Conservation (phyloP, 2,329 filamentous ascomycete species). For the Neonectria neomacrospora region DNA sequence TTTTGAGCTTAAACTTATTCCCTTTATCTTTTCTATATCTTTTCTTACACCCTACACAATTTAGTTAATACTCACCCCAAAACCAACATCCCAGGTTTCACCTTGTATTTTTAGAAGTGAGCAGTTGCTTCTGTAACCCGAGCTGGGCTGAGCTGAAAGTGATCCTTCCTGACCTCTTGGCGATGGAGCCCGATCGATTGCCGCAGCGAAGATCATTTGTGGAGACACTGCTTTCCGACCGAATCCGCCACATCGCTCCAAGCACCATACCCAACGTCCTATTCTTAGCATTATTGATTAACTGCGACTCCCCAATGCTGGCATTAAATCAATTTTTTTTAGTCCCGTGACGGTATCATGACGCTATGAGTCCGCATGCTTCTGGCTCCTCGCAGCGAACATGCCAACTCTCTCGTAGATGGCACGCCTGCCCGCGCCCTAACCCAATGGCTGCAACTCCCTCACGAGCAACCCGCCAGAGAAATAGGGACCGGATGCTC, state of each 20-base stretch:
- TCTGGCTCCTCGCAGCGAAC: neutral
- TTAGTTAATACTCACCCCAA: no score
- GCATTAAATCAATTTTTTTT: neutral
- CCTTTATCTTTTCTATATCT: no score
- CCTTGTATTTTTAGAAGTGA: slow-evolving; percentile 17
- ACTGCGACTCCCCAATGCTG: neutral
- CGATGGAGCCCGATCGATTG: neutral
- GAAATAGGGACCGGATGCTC: no score
- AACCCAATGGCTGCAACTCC: no score
- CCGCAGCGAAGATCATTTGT: neutral
- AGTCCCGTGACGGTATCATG: neutral
- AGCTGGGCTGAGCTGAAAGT: slow-evolving; percentile 6
- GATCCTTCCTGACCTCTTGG: slow-evolving; percentile 1
- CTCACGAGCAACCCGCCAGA: no score
- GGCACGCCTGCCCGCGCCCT: no score
- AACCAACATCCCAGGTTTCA: no score
- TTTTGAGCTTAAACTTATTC: no score
- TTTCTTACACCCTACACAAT: no score
- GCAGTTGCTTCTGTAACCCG: slow-evolving; percentile 9
- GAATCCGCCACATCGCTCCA: neutral
- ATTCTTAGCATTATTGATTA: neutral
- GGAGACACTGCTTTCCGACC: neutral
- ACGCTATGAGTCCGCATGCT: neutral
- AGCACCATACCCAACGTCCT: neutral
- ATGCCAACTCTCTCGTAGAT: no score